Evolutionary conservation across 169 alveolate species (phyloP).

Genomic region (Plasmodium gonderi): DNA sequence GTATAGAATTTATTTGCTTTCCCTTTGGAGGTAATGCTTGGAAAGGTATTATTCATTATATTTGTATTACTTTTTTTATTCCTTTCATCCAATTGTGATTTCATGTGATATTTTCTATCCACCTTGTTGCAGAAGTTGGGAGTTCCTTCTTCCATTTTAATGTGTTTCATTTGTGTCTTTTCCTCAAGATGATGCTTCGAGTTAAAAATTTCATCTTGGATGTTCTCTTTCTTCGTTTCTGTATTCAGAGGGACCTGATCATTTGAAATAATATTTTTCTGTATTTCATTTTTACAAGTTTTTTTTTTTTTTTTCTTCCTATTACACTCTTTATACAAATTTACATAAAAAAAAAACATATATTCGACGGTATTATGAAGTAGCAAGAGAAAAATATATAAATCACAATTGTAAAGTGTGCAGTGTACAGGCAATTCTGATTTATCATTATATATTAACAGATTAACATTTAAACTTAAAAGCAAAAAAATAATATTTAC

Average conservation of each 20-base stretch:
- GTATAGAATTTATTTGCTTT: not conserved
- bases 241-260: not conserved
- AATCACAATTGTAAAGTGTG: slow-evolving; percentile 36
- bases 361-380: slow-evolving; percentile 69
- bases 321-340: not conserved
- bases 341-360: slow-evolving; percentile 7
- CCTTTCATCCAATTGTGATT: too few species aligned
- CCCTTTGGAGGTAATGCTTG: not conserved
- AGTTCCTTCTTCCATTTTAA: too few species aligned
- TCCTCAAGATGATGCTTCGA: not conserved
- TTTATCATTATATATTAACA: slow-evolving; percentile 40
- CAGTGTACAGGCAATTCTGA: slow-evolving; percentile 65
- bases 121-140: too few species aligned
- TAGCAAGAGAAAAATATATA: slow-evolving; percentile 36
- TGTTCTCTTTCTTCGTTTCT: not conserved
- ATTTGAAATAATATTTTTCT: not conserved
- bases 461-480: slow-evolving; percentile 49
- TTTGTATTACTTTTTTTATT: too few species aligned
- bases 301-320: not conserved
- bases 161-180: too few species aligned
- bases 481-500: slow-evolving; percentile 41
- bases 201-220: too few species aligned
- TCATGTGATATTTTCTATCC: too few species aligned
- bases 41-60: too few species aligned
- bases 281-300: not conserved